A percentile compares a stretch with the other conserved stretches of the same genome.
These are phyloP conservation scores for Xylaria sp. DNA, from an alignment of 2,329 filamentous ascomycete species.

Conservation along the genomic window DNA sequence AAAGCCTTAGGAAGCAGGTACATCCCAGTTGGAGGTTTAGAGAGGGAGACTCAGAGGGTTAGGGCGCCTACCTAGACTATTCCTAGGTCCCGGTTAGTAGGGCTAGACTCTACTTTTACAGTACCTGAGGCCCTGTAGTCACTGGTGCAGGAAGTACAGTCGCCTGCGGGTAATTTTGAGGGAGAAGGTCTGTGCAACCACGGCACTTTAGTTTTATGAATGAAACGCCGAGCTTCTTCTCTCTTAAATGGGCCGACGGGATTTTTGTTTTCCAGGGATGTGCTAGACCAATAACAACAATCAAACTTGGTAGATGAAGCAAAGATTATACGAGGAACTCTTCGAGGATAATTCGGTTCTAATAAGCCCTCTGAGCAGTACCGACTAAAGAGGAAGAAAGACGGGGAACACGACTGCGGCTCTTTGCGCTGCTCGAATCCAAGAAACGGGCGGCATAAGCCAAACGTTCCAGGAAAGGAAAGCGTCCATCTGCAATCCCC, in stretches of 20 bases:
- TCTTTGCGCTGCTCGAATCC: slow-evolving; percentile 15
- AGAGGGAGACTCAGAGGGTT: neutral
- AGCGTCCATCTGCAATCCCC: slow-evolving; percentile 20
- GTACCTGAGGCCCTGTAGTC: neutral
- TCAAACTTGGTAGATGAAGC: neutral
- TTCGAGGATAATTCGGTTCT: neutral
- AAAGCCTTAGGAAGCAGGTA: slow-evolving; percentile 13
- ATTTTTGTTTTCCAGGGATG: neutral
- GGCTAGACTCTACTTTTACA: slow-evolving; percentile 13
- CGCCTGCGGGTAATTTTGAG: slow-evolving; percentile 26
- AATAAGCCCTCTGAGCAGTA: neutral
- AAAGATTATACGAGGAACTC: neutral
- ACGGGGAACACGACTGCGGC: slow-evolving; percentile 19
- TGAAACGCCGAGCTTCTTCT: slow-evolving; percentile 27
- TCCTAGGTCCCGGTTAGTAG: neutral
- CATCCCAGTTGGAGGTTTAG: too few relatives aligned
- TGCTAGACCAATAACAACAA: neutral
- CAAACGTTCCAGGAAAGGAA: slow-evolving; percentile 25
- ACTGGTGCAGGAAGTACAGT: neutral
- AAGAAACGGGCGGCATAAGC: slow-evolving; percentile 12
- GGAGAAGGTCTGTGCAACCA: slow-evolving; percentile 34
- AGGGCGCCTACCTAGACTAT: neutral
- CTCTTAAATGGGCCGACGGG: neutral
- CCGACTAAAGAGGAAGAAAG: neutral
- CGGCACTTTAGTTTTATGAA: slow-evolving; percentile 30